phyloP scores from a whole-genome alignment of 768 basidiomycete genomes.

The Agaricus subrufescens region DNA sequence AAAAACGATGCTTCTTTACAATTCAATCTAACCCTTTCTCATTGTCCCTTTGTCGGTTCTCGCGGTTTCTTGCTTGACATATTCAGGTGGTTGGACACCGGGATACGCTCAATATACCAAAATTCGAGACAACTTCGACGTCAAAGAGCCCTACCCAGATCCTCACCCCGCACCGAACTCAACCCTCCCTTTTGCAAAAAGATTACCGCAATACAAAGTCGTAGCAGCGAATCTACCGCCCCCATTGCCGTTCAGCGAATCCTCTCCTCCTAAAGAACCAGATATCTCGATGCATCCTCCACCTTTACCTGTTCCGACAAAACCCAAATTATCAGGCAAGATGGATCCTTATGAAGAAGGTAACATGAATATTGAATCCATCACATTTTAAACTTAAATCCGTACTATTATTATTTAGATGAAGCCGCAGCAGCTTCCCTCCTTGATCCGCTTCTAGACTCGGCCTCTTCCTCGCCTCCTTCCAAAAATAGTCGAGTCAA shows the following conservation, averaged over 20 bases:
- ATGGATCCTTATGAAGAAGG: constrained; percentile 22
- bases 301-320: background rate
- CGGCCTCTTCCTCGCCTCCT: background rate
- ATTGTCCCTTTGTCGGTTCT: no score
- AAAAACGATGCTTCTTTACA: no score
- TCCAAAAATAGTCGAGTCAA: constrained; percentile 3
- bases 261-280: background rate
- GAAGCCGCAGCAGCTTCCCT: constrained; percentile 11
- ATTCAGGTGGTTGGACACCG: constrained; percentile 9
- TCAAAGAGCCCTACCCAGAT: constrained; percentile 21
- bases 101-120: constrained; percentile 12
- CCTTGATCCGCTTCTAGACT: constrained; percentile 4
- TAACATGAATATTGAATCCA: background rate
- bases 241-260: background rate
- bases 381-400: background rate
- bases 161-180: constrained; percentile 19
- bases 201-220: constrained; percentile 2
- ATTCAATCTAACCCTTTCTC: no score
- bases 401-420: constrained; percentile 3
- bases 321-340: constrained; percentile 6
- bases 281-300: background rate
- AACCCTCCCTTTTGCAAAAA: constrained; percentile 17
- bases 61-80: no score
- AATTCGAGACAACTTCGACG: constrained; percentile 17
- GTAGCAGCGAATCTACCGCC: background rate